A percentile compares a stretch with the other conserved stretches of the same genome.
Conservation (phyloP, 1,139 yeast genomes). For the Magnusiomyces tetraspermus region DNA sequence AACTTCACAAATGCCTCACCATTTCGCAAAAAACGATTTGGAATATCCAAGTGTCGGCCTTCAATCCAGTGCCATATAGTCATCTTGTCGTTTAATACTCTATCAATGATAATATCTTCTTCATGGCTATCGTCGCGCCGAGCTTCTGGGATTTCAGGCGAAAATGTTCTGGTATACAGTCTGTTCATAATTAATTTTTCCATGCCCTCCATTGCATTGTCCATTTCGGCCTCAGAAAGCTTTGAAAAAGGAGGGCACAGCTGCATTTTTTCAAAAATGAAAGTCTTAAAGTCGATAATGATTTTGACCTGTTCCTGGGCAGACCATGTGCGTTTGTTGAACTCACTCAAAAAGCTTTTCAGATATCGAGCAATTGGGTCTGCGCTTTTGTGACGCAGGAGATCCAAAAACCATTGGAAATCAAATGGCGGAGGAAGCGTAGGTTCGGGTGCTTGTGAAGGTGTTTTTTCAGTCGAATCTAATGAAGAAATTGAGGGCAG, state of each 20-base stretch:
- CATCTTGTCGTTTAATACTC: slow-evolving; percentile 45
- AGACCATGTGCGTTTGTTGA: slow-evolving; percentile 62
- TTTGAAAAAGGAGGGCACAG: slow-evolving; percentile 66
- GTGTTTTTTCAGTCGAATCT: slow-evolving; percentile 6
- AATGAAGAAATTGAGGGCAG: background rate
- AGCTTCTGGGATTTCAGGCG: slow-evolving; percentile 55
- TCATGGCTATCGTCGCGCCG: slow-evolving; percentile 43
- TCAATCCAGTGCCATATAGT: slow-evolving; percentile 65
- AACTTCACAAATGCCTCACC: slow-evolving; percentile 56
- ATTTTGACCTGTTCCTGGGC: slow-evolving; percentile 70
- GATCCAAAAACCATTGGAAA: slow-evolving; percentile 68
- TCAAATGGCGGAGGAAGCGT: slow-evolving; percentile 44
- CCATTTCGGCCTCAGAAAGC: slow-evolving; percentile 51
- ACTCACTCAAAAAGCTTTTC: slow-evolving; percentile 65
- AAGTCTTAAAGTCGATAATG: slow-evolving; percentile 52
- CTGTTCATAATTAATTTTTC: slow-evolving; percentile 90
- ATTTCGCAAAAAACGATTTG: slow-evolving; percentile 37
- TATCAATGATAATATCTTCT: slow-evolving; percentile 58
- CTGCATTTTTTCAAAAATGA: slow-evolving; percentile 58
- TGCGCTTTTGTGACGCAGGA: slow-evolving; percentile 64
- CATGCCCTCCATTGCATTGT: slow-evolving; percentile 79
- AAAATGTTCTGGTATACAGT: slow-evolving; percentile 64
- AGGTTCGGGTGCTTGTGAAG: background rate
- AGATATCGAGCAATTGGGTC: slow-evolving; percentile 85
- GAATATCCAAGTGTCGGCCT: slow-evolving; percentile 73